Evolutionary conservation across 805 yeast species (phyloP).

Genomic region (Pichia ethanolica): DNA sequence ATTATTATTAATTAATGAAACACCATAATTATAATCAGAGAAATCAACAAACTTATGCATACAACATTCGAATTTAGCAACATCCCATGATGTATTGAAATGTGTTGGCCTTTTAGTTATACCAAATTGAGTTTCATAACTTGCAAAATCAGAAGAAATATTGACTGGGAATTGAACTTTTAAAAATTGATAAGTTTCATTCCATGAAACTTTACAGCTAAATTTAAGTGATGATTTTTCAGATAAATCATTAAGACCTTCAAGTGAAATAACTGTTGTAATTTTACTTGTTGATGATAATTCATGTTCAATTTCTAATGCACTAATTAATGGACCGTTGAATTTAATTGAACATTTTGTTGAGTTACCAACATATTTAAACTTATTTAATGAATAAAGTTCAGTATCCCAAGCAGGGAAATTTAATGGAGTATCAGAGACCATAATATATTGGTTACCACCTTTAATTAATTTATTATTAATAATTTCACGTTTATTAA

Average conservation of each 20-base stretch:
- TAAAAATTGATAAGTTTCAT: constrained; percentile 77
- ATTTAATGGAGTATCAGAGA: constrained; percentile 83
- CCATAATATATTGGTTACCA: constrained; percentile 75
- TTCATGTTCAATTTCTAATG: constrained; percentile 54
- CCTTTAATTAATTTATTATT: constrained; percentile 48
- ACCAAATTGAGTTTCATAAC: constrained; percentile 93
- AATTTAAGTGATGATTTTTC: constrained; percentile 40
- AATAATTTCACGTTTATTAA: constrained; percentile 56
- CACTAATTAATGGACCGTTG: constrained; percentile 51
- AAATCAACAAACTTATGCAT: constrained; percentile 91
- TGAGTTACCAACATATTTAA: constrained; percentile 39
- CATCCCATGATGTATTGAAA: constrained; percentile 92
- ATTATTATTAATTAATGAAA: constrained; percentile 70
- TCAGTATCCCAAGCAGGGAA: constrained; percentile 99
- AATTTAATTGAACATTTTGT: constrained; percentile 35
- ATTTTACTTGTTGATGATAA: constrained; percentile 53
- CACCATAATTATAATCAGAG: constrained; percentile 83
- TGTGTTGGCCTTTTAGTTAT: constrained; percentile 88
- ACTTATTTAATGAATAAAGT: constrained; percentile 72
- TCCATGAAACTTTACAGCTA: constrained; percentile 69
- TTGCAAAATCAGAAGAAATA: constrained; percentile 65
- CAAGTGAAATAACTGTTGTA: constrained; percentile 61
- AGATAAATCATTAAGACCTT: constrained; percentile 38
- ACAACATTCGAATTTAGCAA: constrained; percentile 93
- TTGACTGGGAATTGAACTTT: constrained; percentile 95